These are phyloP conservation scores for Diplocarpon rosae DNA, from an alignment of 2,329 filamentous ascomycete genomes.

Conservation along the genomic window DNA sequence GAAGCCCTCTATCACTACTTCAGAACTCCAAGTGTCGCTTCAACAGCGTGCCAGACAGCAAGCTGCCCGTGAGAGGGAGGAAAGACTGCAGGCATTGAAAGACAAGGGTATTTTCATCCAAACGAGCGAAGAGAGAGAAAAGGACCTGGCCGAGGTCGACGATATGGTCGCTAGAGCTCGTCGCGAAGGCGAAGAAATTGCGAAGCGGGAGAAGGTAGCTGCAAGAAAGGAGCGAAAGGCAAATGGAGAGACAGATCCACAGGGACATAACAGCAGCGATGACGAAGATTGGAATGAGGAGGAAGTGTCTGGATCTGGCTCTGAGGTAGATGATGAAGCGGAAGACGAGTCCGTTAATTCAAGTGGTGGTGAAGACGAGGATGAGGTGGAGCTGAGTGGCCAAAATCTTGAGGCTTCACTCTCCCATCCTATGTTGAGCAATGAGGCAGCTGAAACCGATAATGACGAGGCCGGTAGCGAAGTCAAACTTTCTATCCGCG, in stretches of 20 bases:
- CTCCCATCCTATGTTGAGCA: slow-evolving; percentile 22
- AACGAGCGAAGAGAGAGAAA: slow-evolving; percentile 76
- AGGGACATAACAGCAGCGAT: slow-evolving; percentile 40
- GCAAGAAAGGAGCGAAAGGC: slow-evolving; percentile 51
- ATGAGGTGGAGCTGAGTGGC: slow-evolving; percentile 34
- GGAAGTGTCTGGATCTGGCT: slow-evolving; percentile 30
- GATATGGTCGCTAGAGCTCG: slow-evolving; percentile 79
- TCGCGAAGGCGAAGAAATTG: slow-evolving; percentile 68
- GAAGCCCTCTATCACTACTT: slow-evolving; percentile 51
- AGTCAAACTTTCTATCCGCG: slow-evolving; percentile 25
- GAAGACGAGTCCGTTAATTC: slow-evolving; percentile 28
- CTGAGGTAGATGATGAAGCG: slow-evolving; percentile 30
- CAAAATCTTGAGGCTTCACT: slow-evolving; percentile 28
- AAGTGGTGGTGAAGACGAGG: slow-evolving; percentile 29
- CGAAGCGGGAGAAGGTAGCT: slow-evolving; percentile 62
- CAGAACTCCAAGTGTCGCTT: slow-evolving; percentile 58
- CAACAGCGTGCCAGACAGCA: slow-evolving; percentile 67
- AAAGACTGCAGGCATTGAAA: slow-evolving; percentile 64
- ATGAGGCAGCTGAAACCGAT: slow-evolving; percentile 30
- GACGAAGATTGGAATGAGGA: slow-evolving; percentile 39
- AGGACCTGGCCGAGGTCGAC: slow-evolving; percentile 73
- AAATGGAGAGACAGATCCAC: slow-evolving; percentile 31
- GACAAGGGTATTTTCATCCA: slow-evolving; percentile 73
- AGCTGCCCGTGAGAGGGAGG: slow-evolving; percentile 64
- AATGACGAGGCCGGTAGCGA: slow-evolving; percentile 26